phyloP scores from a whole-genome alignment of 2,329 filamentous ascomycete genomes.

The Aphanoascus verrucosus region DNA sequence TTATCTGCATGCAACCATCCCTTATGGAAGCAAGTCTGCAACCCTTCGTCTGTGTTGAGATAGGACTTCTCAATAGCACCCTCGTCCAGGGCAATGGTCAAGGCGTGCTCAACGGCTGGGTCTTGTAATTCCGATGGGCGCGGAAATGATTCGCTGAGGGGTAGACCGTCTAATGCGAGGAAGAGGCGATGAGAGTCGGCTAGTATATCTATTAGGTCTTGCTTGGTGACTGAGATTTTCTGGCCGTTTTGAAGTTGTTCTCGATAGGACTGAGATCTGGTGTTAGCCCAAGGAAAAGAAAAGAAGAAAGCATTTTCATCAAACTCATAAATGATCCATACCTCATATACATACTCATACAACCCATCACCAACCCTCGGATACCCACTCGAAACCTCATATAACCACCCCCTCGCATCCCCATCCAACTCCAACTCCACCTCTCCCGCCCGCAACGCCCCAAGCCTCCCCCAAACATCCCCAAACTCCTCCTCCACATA shows the following conservation, averaged over 20 bases:
- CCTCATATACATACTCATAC: slow-evolving; percentile 5
- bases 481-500: background rate
- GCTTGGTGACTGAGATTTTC: too few relatives aligned
- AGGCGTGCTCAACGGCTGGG: too few relatives aligned
- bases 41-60: too few relatives aligned
- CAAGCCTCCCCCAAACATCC: background rate
- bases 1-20: background rate
- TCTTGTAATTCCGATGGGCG: too few relatives aligned
- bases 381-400: slow-evolving; percentile 7
- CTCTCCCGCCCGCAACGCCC: too few relatives aligned
- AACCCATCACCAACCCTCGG: slow-evolving; percentile 10
- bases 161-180: too few relatives aligned
- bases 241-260: too few relatives aligned
- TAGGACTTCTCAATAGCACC: too few relatives aligned
- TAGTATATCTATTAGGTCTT: too few relatives aligned
- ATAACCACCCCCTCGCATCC: background rate
- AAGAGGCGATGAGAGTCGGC: too few relatives aligned
- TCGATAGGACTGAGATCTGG: background rate
- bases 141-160: too few relatives aligned
- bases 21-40: background rate
- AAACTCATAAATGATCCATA: background rate
- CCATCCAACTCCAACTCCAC: background rate
- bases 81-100: background rate
- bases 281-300: background rate
- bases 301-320: background rate